Evolutionary conservation across 2,329 filamentous ascomycete species (phyloP), one percentile per base, ranked within the genome.

Genomic region (Leptographium radiaticola): DNA sequence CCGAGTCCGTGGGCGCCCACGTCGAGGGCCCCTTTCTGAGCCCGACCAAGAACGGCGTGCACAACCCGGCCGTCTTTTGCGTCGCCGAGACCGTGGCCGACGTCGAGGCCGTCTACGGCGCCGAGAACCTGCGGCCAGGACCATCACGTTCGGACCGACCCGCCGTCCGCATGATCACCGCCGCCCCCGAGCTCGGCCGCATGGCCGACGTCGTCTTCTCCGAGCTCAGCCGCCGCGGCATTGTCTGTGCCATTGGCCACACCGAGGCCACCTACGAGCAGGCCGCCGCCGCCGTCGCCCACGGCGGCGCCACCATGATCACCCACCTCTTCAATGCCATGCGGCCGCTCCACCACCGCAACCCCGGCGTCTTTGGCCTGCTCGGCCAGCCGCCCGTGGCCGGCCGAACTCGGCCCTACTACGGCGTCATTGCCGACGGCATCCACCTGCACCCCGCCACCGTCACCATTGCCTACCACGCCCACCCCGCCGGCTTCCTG

Each of bases 301-400:
- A 81, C 8, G 89, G 89, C 8, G 89, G 89, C 51, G 87, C 87
- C 2, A 86, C 79, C 49, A 95, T 94, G 87, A 86, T 95, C 60
- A 95, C 89, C 0, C 89, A 95, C 64, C 75, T 95, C 1, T 95
- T 95, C 79, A 95, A 95, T 66, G 89, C 89, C 31, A 95, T 95
- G 89, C 79, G 83, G 1, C 89, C 89, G 15, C 80, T 95, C 51
- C 87, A 93, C 67, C 89, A 96, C 73, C 85, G 90, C 55, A 89
- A 95, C 67, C 89, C 90, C 0, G 89, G 89, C 40, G 82, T 95
- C 61, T 95, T 95, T 65, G 90, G 90, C 33, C 80, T 94, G 0
- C 72, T 96, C 15, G 89, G 89, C 56, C 78, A 79, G 57, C 77
- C 49, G 6, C 42, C 55, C 39, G 3, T 33, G 43, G 6, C 48